A percentile compares a stretch with the other conserved stretches of the same genome.
Conservation (phyloP, 2,329 filamentous ascomycete genomes). For the Penicillium digitatum region DNA sequence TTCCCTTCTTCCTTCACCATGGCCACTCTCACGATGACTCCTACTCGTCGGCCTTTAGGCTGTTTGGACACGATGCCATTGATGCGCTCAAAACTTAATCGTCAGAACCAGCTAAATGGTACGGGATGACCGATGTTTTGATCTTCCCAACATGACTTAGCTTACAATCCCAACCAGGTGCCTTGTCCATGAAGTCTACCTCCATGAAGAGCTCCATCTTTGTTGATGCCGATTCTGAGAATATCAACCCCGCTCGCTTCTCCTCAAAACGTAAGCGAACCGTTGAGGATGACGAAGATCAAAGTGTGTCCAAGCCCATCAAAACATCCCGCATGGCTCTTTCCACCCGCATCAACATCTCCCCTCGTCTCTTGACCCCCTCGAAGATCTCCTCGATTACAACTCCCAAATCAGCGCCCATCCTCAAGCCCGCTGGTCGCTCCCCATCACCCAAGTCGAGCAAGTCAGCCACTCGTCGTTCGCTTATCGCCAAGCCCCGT, state of each 20-base stretch:
- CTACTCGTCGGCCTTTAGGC: constrained; percentile 36
- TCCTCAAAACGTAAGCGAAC: constrained; percentile 46
- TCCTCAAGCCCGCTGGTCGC: constrained; percentile 70
- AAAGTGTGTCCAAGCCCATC: constrained; percentile 44
- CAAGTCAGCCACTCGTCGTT: constrained; percentile 65
- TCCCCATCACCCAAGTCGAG: constrained; percentile 71
- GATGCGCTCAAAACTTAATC: constrained; percentile 32
- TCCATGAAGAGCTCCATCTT: constrained; percentile 21
- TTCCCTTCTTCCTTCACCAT: constrained; percentile 18
- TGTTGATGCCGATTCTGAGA: constrained; percentile 43
- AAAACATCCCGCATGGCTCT: constrained; percentile 46
- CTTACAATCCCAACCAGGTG: constrained; percentile 8
- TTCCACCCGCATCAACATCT: constrained; percentile 20
- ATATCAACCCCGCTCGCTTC: constrained; percentile 54
- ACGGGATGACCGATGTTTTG: constrained; percentile 3
- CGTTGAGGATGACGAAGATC: constrained; percentile 32
- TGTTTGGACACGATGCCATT: constrained; percentile 34
- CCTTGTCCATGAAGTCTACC: constrained; percentile 8
- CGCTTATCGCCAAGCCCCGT: constrained; percentile 61
- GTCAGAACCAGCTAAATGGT: constrained; percentile 35
- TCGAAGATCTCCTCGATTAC: constrained; percentile 24
- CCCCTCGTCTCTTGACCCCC: constrained; percentile 24
- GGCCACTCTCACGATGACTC: constrained; percentile 37
- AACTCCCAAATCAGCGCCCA: constrained; percentile 49
- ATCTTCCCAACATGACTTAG: background rate